Conservation (phyloP, 805 yeast genomes). For the Cyberlindnera samutprakarnensis region DNA sequence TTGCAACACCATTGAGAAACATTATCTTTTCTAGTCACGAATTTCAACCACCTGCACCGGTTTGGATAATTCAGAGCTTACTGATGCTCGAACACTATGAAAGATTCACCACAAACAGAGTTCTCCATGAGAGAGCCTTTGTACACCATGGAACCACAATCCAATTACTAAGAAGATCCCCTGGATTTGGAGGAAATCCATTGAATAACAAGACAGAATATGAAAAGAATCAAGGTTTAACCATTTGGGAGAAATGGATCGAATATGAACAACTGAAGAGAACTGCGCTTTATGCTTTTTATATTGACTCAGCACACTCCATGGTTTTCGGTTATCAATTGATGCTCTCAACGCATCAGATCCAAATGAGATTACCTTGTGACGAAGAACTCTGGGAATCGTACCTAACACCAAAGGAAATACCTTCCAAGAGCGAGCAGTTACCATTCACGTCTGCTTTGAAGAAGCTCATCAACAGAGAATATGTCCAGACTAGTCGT, state of each 20-base stretch:
- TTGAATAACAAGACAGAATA: conserved; percentile 24
- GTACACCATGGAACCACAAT: conserved; percentile 83
- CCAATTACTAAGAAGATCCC: conserved; percentile 68
- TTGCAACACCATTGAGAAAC: conserved; percentile 52
- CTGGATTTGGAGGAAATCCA: conserved; percentile 70
- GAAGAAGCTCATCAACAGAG: conserved; percentile 49
- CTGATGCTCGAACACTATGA: conserved; percentile 73
- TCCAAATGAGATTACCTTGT: conserved; percentile 56
- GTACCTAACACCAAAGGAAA: conserved; percentile 23
- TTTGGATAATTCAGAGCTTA: conserved; percentile 73
- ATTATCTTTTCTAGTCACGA: conserved; percentile 61
- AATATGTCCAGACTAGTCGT: conserved; percentile 36
- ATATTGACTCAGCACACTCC: conserved; percentile 72
- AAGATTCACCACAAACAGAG: conserved; percentile 60
- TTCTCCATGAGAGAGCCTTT: conserved; percentile 74
- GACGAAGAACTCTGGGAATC: conserved; percentile 53
- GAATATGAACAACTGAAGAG: conserved; percentile 74
- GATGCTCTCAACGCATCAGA: conserved; percentile 49
- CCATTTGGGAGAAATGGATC: conserved; percentile 62
- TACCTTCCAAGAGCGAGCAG: conserved; percentile 20
- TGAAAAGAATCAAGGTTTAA: conserved; percentile 22
- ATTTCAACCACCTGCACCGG: conserved; percentile 67
- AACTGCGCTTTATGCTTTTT: conserved; percentile 74
- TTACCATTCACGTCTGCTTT: conserved; percentile 47
- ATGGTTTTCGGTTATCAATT: conserved; percentile 70